A percentile compares a stretch with the other conserved stretches of the same genome.
Conservation (phyloP, 2,329 filamentous ascomycete genomes). For the Calycina marina region DNA sequence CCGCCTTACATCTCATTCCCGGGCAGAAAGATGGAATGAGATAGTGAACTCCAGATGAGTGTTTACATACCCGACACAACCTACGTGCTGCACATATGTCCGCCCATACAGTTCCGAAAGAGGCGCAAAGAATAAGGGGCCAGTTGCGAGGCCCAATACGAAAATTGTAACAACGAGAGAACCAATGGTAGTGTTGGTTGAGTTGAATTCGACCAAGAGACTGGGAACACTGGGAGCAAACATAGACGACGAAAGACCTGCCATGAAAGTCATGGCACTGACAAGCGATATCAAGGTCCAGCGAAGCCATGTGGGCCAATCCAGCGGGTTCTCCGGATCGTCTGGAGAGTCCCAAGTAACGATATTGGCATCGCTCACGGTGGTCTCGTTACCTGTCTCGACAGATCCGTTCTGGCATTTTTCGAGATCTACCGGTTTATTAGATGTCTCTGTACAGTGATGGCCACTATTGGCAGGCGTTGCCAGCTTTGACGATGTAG, state of each 20-base stretch:
- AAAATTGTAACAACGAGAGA: conserved; percentile 8
- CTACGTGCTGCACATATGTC: conserved; percentile 26
- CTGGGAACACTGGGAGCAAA: conserved; percentile 32
- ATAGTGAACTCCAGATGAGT: too few species aligned
- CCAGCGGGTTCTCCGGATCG: conserved; percentile 2
- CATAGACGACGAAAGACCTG: neutral
- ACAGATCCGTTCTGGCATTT: too few species aligned
- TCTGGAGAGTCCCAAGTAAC: conserved; percentile 2
- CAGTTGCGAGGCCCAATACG: conserved; percentile 6
- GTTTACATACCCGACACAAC: neutral
- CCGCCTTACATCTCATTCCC: neutral
- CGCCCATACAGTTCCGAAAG: conserved; percentile 45
- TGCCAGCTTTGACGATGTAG: too few species aligned
- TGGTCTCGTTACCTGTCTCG: too few species aligned
- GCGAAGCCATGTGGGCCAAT: conserved; percentile 1
- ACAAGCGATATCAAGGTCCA: neutral
- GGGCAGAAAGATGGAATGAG: neutral
- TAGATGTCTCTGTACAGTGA: too few species aligned
- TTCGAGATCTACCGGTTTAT: too few species aligned
- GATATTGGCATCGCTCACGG: conserved; percentile 1
- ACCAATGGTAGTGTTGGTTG: conserved; percentile 25
- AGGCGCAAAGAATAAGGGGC: conserved; percentile 24
- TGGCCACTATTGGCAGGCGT: too few species aligned
- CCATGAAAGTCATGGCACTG: neutral
- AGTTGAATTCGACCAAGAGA: conserved; percentile 31